phyloP scores from a whole-genome alignment of 345 rosid species.

The Camelina sativa region DNA sequence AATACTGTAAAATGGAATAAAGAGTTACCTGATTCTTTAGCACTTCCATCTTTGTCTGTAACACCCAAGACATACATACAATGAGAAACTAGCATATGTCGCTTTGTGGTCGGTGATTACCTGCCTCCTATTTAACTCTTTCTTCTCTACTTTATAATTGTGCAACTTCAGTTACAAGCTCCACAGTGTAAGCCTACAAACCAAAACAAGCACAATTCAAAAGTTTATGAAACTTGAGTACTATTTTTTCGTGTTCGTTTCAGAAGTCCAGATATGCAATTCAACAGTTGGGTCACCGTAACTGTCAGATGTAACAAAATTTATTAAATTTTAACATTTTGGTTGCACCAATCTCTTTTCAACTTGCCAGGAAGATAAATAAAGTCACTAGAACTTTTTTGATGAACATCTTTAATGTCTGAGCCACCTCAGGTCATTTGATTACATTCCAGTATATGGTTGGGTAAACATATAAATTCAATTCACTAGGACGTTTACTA shows the following conservation, averaged over 20 bases:
- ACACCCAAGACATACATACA: too few relatives aligned
- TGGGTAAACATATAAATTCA: neutral
- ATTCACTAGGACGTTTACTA: neutral
- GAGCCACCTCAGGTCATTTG: neutral
- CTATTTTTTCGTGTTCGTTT: too few relatives aligned
- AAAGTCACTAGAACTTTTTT: too few relatives aligned
- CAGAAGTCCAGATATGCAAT: too few relatives aligned
- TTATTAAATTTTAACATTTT: too few relatives aligned
- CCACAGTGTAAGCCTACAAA: slow-evolving; percentile 84
- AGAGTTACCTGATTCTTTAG: neutral
- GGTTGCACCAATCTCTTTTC: too few relatives aligned
- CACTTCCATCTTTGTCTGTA: too few relatives aligned
- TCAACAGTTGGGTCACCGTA: too few relatives aligned
- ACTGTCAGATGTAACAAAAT: too few relatives aligned
- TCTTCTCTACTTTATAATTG: slow-evolving; percentile 60
- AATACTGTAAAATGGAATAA: neutral
- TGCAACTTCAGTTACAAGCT: slow-evolving; percentile 88
- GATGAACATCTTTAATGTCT: neutral
- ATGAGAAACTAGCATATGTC: too few relatives aligned
- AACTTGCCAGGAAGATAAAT: too few relatives aligned
- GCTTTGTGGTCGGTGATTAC: slow-evolving; percentile 42
- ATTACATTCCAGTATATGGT: neutral
- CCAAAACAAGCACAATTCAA: slow-evolving; percentile 18
- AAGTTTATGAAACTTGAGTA: too few relatives aligned
- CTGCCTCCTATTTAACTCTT: slow-evolving; percentile 71